phyloP scores from a whole-genome alignment of 1,139 yeast genomes.

The Scheffersomyces titani region DNA sequence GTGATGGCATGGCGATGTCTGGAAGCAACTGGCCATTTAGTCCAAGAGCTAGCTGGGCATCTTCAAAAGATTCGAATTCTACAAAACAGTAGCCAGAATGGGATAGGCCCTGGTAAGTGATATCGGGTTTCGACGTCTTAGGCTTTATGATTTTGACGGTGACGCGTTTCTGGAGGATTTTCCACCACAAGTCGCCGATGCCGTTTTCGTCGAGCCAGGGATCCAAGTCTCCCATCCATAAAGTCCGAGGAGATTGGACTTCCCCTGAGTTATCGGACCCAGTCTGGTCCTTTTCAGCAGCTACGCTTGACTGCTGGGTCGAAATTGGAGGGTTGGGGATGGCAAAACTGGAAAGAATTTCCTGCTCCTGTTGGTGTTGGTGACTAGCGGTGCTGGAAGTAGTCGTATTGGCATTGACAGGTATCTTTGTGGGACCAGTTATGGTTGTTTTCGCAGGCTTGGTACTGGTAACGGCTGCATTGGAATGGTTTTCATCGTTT shows the following conservation, averaged over 20 bases:
- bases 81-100: conserved; percentile 78
- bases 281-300: conserved; percentile 14
- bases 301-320: conserved; percentile 35
- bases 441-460: not conserved
- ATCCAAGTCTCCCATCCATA: conserved; percentile 83
- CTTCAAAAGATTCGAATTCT: conserved; percentile 62
- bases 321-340: conserved; percentile 48
- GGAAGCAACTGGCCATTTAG: conserved; percentile 69
- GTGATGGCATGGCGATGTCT: conserved; percentile 51
- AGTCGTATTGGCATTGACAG: conserved; percentile 8
- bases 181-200: conserved; percentile 62
- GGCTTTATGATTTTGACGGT: conserved; percentile 58
- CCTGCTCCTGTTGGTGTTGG: conserved; percentile 50
- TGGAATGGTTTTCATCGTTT: not conserved
- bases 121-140: conserved; percentile 29
- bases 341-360: conserved; percentile 39
- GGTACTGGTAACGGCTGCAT: not conserved
- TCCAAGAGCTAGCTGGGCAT: conserved; percentile 64
- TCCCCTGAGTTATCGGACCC: conserved; percentile 5
- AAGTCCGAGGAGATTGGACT: conserved; percentile 48
- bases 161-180: conserved; percentile 40
- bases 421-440: conserved; percentile 1
- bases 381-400: conserved; percentile 42
- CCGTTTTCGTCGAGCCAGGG: conserved; percentile 69
- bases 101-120: conserved; percentile 29